A percentile compares a stretch with the other conserved stretches of the same genome.
phyloP scores from a whole-genome alignment of 1,139 yeast genomes.

The Yamadazyma sp. region DNA sequence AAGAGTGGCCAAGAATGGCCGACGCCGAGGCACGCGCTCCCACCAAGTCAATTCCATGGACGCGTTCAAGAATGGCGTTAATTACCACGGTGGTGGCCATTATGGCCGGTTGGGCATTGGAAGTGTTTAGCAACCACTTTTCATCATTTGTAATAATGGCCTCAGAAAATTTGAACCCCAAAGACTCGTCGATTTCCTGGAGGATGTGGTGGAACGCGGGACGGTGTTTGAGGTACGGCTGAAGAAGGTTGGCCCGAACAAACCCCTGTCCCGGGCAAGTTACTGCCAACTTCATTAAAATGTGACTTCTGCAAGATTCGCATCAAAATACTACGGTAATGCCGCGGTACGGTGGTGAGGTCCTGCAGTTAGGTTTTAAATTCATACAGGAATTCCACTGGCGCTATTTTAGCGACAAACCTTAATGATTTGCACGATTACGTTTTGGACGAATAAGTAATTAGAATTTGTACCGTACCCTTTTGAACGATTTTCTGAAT shows the following conservation, averaged over 20 bases:
- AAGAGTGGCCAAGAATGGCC: constrained; percentile 53
- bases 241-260: constrained; percentile 27
- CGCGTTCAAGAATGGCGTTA: constrained; percentile 25
- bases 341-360: too few species aligned
- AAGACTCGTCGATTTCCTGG: constrained; percentile 60
- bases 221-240: constrained; percentile 20
- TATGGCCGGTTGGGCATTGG: constrained; percentile 65
- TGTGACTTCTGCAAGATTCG: too few species aligned
- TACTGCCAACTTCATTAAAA: constrained; percentile 22
- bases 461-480: too few species aligned
- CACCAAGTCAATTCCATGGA: constrained; percentile 1
- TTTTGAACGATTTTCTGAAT: too few species aligned
- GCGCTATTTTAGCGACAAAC: too few species aligned
- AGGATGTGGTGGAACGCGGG: constrained; percentile 19
- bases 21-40: constrained; percentile 1
- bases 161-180: constrained; percentile 48
- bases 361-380: too few species aligned
- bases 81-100: constrained; percentile 47
- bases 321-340: too few species aligned
- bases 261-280: constrained; percentile 49
- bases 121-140: constrained; percentile 35
- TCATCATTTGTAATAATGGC: constrained; percentile 18
- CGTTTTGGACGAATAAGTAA: too few species aligned
- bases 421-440: too few species aligned
- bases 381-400: too few species aligned